These are phyloP conservation scores for Diaporthe sp. DNA, from an alignment of 2,329 filamentous ascomycete species.

Conservation along the genomic window DNA sequence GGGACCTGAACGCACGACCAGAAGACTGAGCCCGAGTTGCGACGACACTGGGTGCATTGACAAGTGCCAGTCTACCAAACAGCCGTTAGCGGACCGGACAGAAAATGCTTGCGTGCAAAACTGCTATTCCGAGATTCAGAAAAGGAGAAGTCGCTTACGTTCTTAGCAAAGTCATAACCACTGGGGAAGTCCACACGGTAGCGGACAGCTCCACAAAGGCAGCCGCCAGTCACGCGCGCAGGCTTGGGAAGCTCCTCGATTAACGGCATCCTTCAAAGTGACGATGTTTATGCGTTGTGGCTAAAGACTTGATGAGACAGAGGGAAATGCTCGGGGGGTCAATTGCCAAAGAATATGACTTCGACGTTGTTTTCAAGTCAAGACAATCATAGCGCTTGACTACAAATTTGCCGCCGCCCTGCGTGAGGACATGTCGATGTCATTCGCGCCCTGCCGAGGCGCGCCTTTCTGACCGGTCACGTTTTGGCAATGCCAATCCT, in stretches of 20 bases:
- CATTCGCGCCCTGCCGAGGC: conserved; percentile 16
- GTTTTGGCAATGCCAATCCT: not conserved
- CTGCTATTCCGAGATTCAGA: no score
- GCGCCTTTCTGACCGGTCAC: not conserved
- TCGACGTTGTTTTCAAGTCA: not conserved
- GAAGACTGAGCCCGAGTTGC: conserved; percentile 63
- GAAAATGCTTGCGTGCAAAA: not conserved
- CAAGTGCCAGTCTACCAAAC: conserved; percentile 59
- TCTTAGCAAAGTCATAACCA: conserved; percentile 45
- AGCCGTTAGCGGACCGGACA: not conserved
- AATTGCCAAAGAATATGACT: not conserved
- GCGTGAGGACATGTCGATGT: not conserved
- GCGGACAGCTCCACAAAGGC: conserved; percentile 50
- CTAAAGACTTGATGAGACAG: not conserved
- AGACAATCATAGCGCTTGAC: not conserved
- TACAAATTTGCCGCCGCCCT: conserved; percentile 11
- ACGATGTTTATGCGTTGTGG: no score
- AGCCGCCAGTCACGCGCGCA: conserved; percentile 49
- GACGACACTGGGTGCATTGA: conserved; percentile 70
- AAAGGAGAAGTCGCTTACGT: not conserved
- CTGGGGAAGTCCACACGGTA: conserved; percentile 49
- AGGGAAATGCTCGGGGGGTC: fast-evolving
- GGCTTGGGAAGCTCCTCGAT: conserved; percentile 30
- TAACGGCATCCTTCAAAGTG: conserved; percentile 3
- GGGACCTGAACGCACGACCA: conserved; percentile 57